Base-by-base conservation (phyloP, 352 stramenopile genomes). In the Pythium aquatile region DNA sequence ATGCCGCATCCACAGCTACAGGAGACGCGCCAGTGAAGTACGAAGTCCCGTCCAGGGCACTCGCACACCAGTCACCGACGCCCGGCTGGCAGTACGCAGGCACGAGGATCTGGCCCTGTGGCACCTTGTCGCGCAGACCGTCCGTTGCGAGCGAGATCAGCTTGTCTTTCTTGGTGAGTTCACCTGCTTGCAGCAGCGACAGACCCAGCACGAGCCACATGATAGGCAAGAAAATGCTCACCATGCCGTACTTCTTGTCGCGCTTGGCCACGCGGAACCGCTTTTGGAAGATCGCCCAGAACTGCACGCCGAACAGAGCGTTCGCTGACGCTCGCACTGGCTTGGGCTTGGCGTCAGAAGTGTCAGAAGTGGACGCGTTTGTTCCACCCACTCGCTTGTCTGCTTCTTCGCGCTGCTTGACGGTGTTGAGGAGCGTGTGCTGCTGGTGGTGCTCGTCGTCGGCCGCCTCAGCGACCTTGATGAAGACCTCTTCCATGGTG, bases 401-500 rank as follows among this genome's bases (percentile, higher is more conserved):
- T 24, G 20, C 20, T 24, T 24, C 20, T 24, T 24, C 20, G 20
- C 20, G 20, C 20, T 24, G 20, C 20, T 24, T 24, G 20, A 24
- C 20, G 20, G 20, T 24, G 20, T 24, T 24, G 20, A 24, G 20
- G 20, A 24, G 20, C 20, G 20, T 24, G 20, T 24, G 20, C 20
- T 24, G 20, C 20, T 24, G 20, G 37, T 64, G 29, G 35, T 73
- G 30, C 17, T 63, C 55, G n/a, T 63, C 65, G 35, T 68, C 71
- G n/a, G 29, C 51, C 3, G 47, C 56, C 37, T 79, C 73, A 3
- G 79, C 76, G 16, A 89, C 76, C 55, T 87, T 70, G 57, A 98
- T 75, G 72, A 99, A 99, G 1, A 98, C 94, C 74, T 99, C 96
- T 73, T 99, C 97, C n/a, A 99, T 77, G 4, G 96, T 99, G 24